Percentiles rank a stretch among this genome's conserved stretches.
phyloP scores from a whole-genome alignment of 2,329 filamentous ascomycete genomes.

The Penicillium sp. region DNA sequence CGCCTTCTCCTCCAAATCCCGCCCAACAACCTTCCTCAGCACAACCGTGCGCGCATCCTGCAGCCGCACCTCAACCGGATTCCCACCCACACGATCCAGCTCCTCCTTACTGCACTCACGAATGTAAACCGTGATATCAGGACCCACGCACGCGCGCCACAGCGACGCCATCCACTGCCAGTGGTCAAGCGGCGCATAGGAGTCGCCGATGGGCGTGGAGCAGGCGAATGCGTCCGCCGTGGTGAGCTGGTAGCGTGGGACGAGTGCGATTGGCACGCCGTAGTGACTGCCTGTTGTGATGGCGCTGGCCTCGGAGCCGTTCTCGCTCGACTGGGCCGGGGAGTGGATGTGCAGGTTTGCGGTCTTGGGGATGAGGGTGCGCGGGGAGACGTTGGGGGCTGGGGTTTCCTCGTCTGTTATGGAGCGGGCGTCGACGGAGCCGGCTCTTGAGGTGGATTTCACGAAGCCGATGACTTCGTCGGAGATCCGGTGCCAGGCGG shows the following conservation, averaged over 20 bases:
- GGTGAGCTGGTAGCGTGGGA: constrained; percentile 71
- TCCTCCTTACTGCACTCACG: constrained; percentile 36
- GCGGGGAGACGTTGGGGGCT: constrained; percentile 24
- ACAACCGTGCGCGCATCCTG: constrained; percentile 45
- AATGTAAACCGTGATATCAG: constrained; percentile 52
- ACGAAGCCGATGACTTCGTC: constrained; percentile 58
- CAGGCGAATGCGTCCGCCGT: constrained; percentile 67
- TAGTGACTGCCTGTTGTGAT: constrained; percentile 11
- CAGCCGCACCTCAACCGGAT: constrained; percentile 49
- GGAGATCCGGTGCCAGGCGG: constrained; percentile 66
- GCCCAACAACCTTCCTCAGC: constrained; percentile 40
- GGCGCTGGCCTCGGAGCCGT: constrained; percentile 20
- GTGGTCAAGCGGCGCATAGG: constrained; percentile 75
- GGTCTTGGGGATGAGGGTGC: constrained; percentile 27
- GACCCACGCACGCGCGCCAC: constrained; percentile 76
- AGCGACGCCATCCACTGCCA: constrained; percentile 96
- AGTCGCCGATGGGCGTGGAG: constrained; percentile 63
- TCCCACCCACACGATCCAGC: constrained; percentile 32
- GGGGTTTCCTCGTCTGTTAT: constrained; percentile 16
- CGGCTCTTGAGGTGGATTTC: constrained; percentile 27
- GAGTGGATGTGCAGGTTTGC: constrained; percentile 26
- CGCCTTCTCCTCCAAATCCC: constrained; percentile 56
- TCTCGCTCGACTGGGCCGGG: constrained; percentile 23
- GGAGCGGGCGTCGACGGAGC: constrained; percentile 10
- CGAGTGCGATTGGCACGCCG: constrained; percentile 60